Percentiles rank a stretch among this genome's conserved stretches.
Conservation (phyloP, 805 yeast species). For the Hermanozyma aechmeae region DNA sequence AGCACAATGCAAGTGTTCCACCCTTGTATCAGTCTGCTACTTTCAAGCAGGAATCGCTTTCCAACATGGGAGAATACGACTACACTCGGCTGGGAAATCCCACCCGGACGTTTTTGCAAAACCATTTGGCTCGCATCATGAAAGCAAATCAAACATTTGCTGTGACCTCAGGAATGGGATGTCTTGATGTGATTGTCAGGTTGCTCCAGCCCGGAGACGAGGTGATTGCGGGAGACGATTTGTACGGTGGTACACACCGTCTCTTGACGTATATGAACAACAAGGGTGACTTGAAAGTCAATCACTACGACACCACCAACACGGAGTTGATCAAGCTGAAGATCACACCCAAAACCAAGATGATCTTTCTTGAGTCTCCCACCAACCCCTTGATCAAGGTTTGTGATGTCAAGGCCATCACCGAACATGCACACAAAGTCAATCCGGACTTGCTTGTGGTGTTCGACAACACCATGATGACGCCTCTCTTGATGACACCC, state of each 20-base stretch:
- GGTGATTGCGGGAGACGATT: constrained; percentile 89
- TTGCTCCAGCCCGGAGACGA: constrained; percentile 76
- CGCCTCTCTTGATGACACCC: constrained; percentile 80
- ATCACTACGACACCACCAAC: constrained; percentile 77
- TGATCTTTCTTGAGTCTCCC: constrained; percentile 85
- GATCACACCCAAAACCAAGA: constrained; percentile 49
- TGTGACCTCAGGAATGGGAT: constrained; percentile 89
- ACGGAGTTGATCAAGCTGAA: constrained; percentile 49
- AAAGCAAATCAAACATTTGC: constrained; percentile 70
- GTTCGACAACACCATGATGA: constrained; percentile 96
- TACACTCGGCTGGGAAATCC: constrained; percentile 94
- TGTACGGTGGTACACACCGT: constrained; percentile 91
- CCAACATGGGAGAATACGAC: constrained; percentile 62
- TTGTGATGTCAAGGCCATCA: constrained; percentile 64
- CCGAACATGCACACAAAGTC: constrained; percentile 54
- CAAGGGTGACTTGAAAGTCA: constrained; percentile 55
- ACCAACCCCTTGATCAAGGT: constrained; percentile 90
- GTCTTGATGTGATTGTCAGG: constrained; percentile 76
- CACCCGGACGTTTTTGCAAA: constrained; percentile 72
- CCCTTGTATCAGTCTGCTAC: constrained; percentile 95
- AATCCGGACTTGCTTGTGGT: constrained; percentile 67
- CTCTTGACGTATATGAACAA: constrained; percentile 62
- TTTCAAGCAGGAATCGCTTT: constrained; percentile 68
- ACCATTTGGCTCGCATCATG: constrained; percentile 71
- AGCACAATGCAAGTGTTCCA: constrained; percentile 70